Conservation (phyloP, 73 alveolate genomes). For the Tetrahymena malaccensis region DNA sequence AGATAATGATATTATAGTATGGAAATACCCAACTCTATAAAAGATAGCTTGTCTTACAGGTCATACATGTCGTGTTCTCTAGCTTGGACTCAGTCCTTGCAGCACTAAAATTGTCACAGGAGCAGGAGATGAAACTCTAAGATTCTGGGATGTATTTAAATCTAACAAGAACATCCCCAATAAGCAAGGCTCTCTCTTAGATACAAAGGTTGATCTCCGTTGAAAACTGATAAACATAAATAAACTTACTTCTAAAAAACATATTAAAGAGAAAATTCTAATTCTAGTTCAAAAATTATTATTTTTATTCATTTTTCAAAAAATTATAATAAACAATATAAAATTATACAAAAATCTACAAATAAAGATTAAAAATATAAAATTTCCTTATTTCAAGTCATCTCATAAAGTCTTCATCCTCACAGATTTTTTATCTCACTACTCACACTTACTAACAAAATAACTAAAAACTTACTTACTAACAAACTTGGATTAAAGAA, state of each 20-base stretch:
- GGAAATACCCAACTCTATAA: conserved; percentile 89
- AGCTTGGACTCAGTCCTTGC: conserved; percentile 95
- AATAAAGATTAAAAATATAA: too few relatives aligned
- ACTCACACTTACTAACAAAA: background rate
- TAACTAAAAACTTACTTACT: background rate
- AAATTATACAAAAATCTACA: background rate
- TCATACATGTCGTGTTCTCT: conserved; percentile 95
- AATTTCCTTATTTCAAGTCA: background rate
- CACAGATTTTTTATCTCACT: background rate
- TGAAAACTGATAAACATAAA: background rate
- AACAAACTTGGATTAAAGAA: background rate
- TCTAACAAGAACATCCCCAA: background rate
- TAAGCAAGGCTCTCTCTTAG: background rate
- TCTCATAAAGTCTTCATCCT: background rate
- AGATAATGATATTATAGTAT: conserved; percentile 77
- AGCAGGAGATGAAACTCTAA: conserved; percentile 99
- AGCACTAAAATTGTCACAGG: conserved; percentile 95
- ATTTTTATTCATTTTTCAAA: background rate
- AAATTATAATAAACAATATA: too few relatives aligned
- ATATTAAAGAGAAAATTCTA: background rate
- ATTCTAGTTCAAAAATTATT: background rate
- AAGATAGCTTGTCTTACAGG: conserved; percentile 89
- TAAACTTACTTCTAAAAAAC: too few relatives aligned
- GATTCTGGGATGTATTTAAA: conserved; percentile 97
- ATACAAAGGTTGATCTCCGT: background rate